Evolutionary conservation across 164 flowering plant species (phyloP), one percentile per base, ranked within the genome.

Genomic region (Berberis thunbergii): DNA sequence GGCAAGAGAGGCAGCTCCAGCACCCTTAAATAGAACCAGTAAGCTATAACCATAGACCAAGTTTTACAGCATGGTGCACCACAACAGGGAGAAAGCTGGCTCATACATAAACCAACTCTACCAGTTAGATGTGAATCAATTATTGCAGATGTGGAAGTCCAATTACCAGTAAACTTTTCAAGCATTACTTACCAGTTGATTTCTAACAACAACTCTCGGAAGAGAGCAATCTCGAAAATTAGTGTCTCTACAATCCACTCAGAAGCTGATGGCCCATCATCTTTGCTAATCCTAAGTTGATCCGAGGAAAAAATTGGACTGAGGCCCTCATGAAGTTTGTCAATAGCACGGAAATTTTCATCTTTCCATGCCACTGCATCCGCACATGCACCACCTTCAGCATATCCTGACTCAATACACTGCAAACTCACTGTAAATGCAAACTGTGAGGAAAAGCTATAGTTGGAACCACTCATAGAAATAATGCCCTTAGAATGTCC

Each of bases 181-280:
- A 4, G 8, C 4, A 46, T 46, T 1, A 46, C 49, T 10, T 78
- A 91, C 94, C 92, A 83, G 65, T 82, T 64, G 6, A 59, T 67
- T 65, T 61, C 66, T 45, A 87, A 74, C 70, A 86, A 73, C 72
- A 90, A 77, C 43, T 84, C 86, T 54, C 83, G 82, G 62, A 85
- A 84, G 41, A 76, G 78, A 49, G 66, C 73, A 60, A 87, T 87
- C 74, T 88, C 97, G 57, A 71, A n/a, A 41, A 68, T 72, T 57
- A 90, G 48, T 50, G 76, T 72, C 61, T 81, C 76, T 44, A 67
- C 41, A 7, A 63, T 71, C 88, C 86, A 85, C 44, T 64, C 62
- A 45, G 79, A 81, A 60, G 77, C 57, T 41, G 70, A 41, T 46
- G 67, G 41, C 61, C 72, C 77, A 43, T 59, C 40, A 56, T 76